These are phyloP conservation scores for Fusarium kyushuense DNA, from an alignment of 2,329 filamentous ascomycete genomes.

Conservation along the genomic window DNA sequence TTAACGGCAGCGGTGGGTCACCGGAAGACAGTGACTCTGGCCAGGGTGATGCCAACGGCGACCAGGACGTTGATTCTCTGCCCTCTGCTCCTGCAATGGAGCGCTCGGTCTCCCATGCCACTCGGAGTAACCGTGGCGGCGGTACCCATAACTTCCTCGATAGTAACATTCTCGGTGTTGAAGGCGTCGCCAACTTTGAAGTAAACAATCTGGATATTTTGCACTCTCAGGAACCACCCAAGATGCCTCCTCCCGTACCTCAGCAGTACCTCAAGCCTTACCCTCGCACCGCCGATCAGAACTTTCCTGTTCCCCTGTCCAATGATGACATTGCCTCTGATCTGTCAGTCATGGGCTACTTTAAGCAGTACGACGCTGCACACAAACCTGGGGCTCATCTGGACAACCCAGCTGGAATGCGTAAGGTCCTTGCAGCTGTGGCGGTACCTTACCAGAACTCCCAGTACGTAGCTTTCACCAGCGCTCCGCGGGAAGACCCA, in stretches of 20 bases:
- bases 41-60: slow-evolving; percentile 64
- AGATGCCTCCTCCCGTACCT: slow-evolving; percentile 68
- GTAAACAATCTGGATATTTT: slow-evolving; percentile 69
- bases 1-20: slow-evolving; percentile 63
- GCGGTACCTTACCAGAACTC: slow-evolving; percentile 61
- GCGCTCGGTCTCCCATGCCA: slow-evolving; percentile 72
- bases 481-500: slow-evolving; percentile 60
- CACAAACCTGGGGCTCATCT: slow-evolving; percentile 68
- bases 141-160: slow-evolving; percentile 67
- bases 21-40: slow-evolving; percentile 67
- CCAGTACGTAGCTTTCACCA: slow-evolving; percentile 63
- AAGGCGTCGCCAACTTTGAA: slow-evolving; percentile 70
- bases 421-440: slow-evolving; percentile 67
- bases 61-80: slow-evolving; percentile 61
- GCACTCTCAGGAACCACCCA: slow-evolving; percentile 65
- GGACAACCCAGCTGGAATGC: slow-evolving; percentile 65
- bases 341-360: slow-evolving; percentile 68
- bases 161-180: slow-evolving; percentile 69
- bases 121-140: slow-evolving; percentile 69
- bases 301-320: slow-evolving; percentile 64
- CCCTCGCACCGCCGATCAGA: slow-evolving; percentile 65
- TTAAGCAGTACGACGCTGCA: slow-evolving; percentile 66
- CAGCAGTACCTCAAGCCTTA: slow-evolving; percentile 71
- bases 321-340: slow-evolving; percentile 67
- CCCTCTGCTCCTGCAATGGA: slow-evolving; percentile 70